Evolutionary conservation across 371 early-diverging fungal species (phyloP).

Genomic region (Sanchytrium tribonematis): DNA sequence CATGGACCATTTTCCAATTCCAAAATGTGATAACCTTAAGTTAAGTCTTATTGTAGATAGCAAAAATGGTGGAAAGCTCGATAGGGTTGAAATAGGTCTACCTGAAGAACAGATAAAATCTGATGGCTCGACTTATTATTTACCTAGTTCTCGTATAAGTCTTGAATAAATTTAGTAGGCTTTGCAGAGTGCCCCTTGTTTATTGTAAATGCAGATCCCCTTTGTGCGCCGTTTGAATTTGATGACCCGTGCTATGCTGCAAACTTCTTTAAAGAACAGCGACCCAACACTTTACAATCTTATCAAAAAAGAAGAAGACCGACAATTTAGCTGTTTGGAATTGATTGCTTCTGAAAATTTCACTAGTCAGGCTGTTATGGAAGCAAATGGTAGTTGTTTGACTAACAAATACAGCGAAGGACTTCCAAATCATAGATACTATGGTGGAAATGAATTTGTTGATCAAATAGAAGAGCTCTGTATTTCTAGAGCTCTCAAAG

Average conservation of each 20-base stretch:
- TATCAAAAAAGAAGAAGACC: conserved; percentile 11
- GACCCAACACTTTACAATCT: conserved; percentile 12
- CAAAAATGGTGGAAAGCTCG: background rate
- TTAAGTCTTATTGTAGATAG: background rate
- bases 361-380: conserved; percentile 11
- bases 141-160: too few species aligned
- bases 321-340: conserved; percentile 11
- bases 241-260: too few species aligned
- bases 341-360: conserved; percentile 15
- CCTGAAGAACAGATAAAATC: background rate
- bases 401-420: conserved; percentile 18
- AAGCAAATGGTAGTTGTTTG: conserved; percentile 10
- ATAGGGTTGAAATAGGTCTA: background rate
- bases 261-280: conserved; percentile 4
- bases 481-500: conserved; percentile 8
- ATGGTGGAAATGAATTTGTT: conserved; percentile 15
- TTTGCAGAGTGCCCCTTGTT: too few species aligned
- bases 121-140: too few species aligned
- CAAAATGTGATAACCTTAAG: background rate
- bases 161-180: too few species aligned
- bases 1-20: conserved; percentile 1
- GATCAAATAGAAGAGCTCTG: conserved; percentile 14
- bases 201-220: background rate
- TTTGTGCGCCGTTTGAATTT: too few species aligned
- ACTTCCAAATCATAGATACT: conserved; percentile 13